Base-by-base conservation (phyloP, 2,329 filamentous ascomycete genomes). In the Volutella citrinella region DNA sequence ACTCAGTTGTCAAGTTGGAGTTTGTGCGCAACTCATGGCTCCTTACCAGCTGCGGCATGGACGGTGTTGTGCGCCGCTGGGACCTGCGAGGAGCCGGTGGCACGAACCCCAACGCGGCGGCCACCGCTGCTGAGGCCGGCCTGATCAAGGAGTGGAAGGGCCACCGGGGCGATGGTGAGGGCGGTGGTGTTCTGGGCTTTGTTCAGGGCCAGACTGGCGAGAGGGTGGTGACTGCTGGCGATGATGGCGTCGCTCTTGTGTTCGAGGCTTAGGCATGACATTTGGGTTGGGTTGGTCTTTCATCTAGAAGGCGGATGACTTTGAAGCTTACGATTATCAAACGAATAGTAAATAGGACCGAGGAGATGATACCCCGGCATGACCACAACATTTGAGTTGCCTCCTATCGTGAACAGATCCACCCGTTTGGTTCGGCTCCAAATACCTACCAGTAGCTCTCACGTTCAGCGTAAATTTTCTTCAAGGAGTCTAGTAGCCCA, bases 41-140 rank as follows among this genome's bases (percentile, higher is more conserved):
- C 42, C 68, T 97, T 33, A 97, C 91, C 3, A 87, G 80, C 45
- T 90, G 83, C 48, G 93, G 93, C 8, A 87, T 96, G 74, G 93
- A 98, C 54, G 91, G 93, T 13, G 88, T 90, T 0, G 79, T 98
- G 14, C 74, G 87, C 53, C 72, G 90, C 40, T 98, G 93, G 93
- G 91, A 98, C 63, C 56, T 79, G 33, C 65, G 74, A n/a, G 74
- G 72, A n/a, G 65, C 56, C 15, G 58, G 56, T 10, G 43, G 45
- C 4, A 55, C 59, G 5, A 52, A 56, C 25, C 49, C 48, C 6
- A 54, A 52, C 27, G 54, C 49, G 6, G 38, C 54, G 3, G 51
- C 51, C 12, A 51, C 48, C 8, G 52, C 63, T 11, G 78, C 73
- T 8, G 79, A 64, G 14, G 51, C 80, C 32, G 89, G 87, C 1